Percentiles rank a stretch among this genome's conserved stretches.
These are phyloP conservation scores for Castanospermum australe DNA, from an alignment of 306 rosid species.

Conservation along the genomic window DNA sequence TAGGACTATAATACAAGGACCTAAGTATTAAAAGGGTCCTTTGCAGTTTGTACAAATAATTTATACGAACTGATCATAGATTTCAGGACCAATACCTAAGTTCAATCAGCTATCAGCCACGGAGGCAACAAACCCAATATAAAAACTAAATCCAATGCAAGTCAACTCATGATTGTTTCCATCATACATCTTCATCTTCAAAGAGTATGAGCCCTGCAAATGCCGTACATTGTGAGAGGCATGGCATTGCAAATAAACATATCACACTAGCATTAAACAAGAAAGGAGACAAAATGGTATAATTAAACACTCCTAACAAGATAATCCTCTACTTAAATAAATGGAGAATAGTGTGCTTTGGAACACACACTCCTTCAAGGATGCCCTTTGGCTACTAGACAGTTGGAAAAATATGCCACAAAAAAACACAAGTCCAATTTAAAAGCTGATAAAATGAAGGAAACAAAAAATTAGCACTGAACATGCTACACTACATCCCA, in stretches of 20 bases:
- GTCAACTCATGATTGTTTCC: slow-evolving; percentile 54
- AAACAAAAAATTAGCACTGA: neutral
- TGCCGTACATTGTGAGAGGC: slow-evolving; percentile 26
- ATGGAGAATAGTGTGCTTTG: neutral
- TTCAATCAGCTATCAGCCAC: slow-evolving; percentile 62
- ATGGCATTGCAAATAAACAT: slow-evolving; percentile 7
- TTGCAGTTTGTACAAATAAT: slow-evolving; percentile 19
- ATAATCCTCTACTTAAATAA: neutral
- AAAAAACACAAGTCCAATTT: neutral
- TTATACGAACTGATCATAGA: slow-evolving; percentile 8
- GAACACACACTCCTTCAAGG: neutral
- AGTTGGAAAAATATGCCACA: neutral
- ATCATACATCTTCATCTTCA: slow-evolving; percentile 72
- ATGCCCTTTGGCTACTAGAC: neutral
- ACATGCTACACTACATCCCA: neutral
- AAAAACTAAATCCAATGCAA: slow-evolving; percentile 68
- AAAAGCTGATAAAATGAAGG: neutral
- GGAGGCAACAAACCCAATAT: slow-evolving; percentile 61
- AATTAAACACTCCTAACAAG: neutral
- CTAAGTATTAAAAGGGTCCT: neutral
- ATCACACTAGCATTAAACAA: neutral
- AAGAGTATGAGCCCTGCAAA: slow-evolving; percentile 72
- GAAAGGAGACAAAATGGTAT: neutral
- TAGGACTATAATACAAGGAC: slow-evolving; percentile 14
- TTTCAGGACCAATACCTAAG: slow-evolving; percentile 7